These are phyloP conservation scores for Fusarium longipes DNA, from an alignment of 2,329 filamentous ascomycete species.

Conservation along the genomic window DNA sequence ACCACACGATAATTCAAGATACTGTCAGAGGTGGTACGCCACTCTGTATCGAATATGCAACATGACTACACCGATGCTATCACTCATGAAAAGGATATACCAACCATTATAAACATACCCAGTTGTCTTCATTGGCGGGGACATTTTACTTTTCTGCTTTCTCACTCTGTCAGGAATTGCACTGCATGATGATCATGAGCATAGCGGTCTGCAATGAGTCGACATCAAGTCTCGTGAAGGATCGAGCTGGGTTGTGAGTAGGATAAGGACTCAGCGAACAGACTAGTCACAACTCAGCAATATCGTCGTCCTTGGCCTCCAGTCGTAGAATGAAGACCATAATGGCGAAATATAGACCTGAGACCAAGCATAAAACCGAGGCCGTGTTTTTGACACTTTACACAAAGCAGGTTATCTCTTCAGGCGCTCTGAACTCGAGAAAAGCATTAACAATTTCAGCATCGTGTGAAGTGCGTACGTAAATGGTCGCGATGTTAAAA, in stretches of 20 bases:
- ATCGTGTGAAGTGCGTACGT: background rate
- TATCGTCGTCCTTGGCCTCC: background rate
- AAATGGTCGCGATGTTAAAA: background rate
- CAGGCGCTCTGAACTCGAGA: background rate
- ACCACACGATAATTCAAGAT: no score
- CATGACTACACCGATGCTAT: background rate
- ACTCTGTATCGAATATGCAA: no score
- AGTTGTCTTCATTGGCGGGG: no score
- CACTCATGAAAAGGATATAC: background rate
- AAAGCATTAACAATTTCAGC: background rate
- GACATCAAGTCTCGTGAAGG: background rate
- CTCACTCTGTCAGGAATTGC: background rate
- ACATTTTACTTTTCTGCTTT: background rate
- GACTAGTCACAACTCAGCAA: background rate
- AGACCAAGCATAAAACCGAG: no score
- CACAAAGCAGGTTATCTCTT: no score
- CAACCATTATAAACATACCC: no score
- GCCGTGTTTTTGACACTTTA: no score
- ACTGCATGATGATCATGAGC: background rate
- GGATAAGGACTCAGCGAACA: background rate
- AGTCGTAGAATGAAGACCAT: background rate
- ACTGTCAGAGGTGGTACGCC: background rate
- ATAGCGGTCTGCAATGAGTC: background rate
- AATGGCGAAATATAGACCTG: background rate
- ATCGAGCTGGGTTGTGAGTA: background rate